Percentiles rank a stretch among this genome's conserved stretches.
Evolutionary conservation across 2,329 filamentous ascomycete genomes (phyloP).

Genomic region (Anisogramma anomala): DNA sequence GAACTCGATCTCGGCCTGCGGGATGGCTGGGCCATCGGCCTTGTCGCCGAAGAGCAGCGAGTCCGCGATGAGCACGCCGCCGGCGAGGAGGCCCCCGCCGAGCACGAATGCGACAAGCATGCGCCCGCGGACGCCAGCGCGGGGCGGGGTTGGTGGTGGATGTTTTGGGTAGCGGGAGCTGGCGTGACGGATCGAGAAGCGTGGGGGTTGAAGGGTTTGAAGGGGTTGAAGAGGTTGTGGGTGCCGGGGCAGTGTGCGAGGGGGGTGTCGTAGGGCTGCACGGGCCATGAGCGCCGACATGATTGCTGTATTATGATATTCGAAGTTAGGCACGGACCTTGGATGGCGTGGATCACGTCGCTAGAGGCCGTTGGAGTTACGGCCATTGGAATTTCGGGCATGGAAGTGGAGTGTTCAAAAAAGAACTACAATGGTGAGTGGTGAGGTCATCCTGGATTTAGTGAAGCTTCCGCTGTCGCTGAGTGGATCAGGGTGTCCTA

Average conservation of each 20-base stretch:
- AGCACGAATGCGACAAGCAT: constrained; percentile 1
- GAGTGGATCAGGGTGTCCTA: no score
- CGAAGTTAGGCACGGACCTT: background rate
- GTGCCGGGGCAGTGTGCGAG: background rate
- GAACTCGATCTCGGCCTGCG: constrained; percentile 48
- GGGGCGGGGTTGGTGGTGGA: background rate
- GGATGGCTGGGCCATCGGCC: constrained; percentile 11
- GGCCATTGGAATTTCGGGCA: background rate
- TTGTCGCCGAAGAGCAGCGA: constrained; percentile 12
- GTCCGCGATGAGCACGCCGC: constrained; percentile 10
- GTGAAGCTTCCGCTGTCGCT: no score
- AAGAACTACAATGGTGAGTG: background rate
- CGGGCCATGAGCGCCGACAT: constrained; percentile 9
- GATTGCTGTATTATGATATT: background rate
- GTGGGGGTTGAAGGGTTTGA: background rate
- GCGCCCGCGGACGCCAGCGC: background rate
- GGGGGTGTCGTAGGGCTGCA: background rate
- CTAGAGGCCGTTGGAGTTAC: background rate
- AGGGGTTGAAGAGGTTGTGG: background rate
- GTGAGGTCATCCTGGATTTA: constrained; percentile 15
- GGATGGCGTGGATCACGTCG: background rate
- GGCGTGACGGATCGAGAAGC: constrained; percentile 2
- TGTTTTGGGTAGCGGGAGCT: constrained; percentile 3
- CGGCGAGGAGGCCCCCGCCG: constrained; percentile 1
- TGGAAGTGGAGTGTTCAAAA: no score